Percentiles rank a stretch among this genome's conserved stretches.
phyloP scores from a whole-genome alignment of 2,329 filamentous ascomycete genomes.

The Pestalotiopsis sp. region DNA sequence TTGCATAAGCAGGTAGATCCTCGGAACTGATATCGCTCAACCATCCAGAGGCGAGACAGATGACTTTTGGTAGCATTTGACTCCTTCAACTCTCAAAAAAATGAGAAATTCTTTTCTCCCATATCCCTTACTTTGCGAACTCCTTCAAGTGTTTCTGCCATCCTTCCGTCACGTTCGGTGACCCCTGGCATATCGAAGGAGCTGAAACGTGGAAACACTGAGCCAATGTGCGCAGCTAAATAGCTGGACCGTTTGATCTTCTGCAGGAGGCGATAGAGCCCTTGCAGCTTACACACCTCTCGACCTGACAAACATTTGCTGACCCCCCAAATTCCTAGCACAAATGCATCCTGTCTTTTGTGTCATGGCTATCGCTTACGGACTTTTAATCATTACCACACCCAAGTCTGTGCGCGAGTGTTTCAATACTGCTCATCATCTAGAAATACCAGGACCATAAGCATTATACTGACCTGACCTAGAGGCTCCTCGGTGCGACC shows the following conservation, averaged over 20 bases:
- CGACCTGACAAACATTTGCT: background rate
- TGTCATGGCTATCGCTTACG: background rate
- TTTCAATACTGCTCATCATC: background rate
- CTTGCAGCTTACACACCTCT: background rate
- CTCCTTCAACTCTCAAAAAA: no score
- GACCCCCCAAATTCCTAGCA: background rate
- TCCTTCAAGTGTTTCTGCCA: background rate
- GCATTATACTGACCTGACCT: background rate
- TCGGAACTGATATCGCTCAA: no score
- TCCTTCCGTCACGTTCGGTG: background rate
- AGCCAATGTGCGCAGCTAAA: background rate
- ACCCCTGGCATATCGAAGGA: background rate
- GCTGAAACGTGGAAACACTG: constrained; percentile 11
- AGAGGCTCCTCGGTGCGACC: background rate
- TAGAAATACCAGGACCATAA: background rate
- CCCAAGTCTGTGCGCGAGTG: background rate
- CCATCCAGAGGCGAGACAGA: no score
- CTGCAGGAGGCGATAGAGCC: background rate
- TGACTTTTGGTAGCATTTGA: no score
- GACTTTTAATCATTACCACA: background rate
- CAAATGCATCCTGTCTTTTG: background rate
- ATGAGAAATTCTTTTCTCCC: no score
- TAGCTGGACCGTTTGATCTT: constrained; percentile 9
- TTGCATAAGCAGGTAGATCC: no score
- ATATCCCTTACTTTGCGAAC: background rate